phyloP scores from a whole-genome alignment of 371 early-diverging fungal genomes.

The Phascolomyces articulosus region DNA sequence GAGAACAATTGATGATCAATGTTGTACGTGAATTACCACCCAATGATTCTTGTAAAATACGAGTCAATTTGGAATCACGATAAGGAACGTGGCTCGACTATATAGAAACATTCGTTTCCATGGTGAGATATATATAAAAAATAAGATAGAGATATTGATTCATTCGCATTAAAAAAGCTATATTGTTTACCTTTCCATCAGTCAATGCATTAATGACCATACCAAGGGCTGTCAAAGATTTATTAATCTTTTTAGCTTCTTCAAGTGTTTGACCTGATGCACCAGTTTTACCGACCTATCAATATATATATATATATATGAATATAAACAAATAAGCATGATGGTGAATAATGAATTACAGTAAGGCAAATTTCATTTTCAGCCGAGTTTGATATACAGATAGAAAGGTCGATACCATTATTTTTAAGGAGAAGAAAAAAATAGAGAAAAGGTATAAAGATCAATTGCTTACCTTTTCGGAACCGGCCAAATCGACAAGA shows the following conservation, averaged over 20 bases:
- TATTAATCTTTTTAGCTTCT: slow-evolving; percentile 99
- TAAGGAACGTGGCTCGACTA: slow-evolving; percentile 96
- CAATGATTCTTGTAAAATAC: slow-evolving; percentile 97
- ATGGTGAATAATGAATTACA: too few species aligned
- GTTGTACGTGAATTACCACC: slow-evolving; percentile 98
- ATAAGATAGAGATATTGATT: neutral
- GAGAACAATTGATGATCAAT: slow-evolving; percentile 96
- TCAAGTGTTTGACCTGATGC: slow-evolving; percentile 98
- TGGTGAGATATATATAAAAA: neutral
- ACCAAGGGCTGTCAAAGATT: slow-evolving; percentile 95
- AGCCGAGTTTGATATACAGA: neutral
- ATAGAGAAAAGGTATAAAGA: too few species aligned
- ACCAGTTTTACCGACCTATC: slow-evolving; percentile 93
- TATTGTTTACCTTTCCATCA: slow-evolving; percentile 75
- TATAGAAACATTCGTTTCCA: too few species aligned
- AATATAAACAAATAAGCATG: too few species aligned
- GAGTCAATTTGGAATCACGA: slow-evolving; percentile 98
- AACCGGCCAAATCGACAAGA: slow-evolving; percentile 99
- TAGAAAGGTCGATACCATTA: neutral
- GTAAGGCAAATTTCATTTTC: neutral
- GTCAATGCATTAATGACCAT: slow-evolving; percentile 99
- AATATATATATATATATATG: too few species aligned
- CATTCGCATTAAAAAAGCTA: too few species aligned
- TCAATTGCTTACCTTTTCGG: slow-evolving; percentile 79
- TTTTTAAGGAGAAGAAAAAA: too few species aligned